Base-by-base conservation (phyloP, 768 basidiomycete species). In the Tulasnella sp. region DNA sequence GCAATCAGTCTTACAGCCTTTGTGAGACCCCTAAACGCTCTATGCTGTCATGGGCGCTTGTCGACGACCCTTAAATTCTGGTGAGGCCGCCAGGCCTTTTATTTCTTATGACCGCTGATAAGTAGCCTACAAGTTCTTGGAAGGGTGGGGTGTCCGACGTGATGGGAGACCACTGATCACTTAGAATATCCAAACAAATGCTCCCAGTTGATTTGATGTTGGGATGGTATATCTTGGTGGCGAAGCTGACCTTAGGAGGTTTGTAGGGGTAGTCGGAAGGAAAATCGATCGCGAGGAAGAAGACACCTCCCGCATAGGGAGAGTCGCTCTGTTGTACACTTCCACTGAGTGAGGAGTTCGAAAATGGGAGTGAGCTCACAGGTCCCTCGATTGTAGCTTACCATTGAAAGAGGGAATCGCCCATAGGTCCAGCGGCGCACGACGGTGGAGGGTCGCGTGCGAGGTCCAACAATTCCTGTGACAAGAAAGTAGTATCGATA, bases 151-250 rank as follows among this genome's bases (percentile, higher is more conserved):
- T n/a, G n/a, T n/a, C n/a, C n/a, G n/a, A n/a, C n/a, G n/a, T n/a
- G n/a, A n/a, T n/a, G n/a, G n/a, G n/a, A 78, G 93, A 95, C 97
- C 97, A 99, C 83, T 99, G 97, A 84, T 99, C 97, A 84, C 96
- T 88, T 82, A 99, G 86, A 82, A 99, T 99, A 84, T 99, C 97
- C 81, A 99, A 86, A 84, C 97, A 99, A 84, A 99, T 99, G 79
- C 94, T 96, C 52, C 97, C 97, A 81, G 99, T 99, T 80, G 97
- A 94, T 83, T 99, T 99, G 95, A 99, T 98, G 88, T 99, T 98
- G 45, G 97, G 97, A 85, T 99, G 97, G 84, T 98, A 99, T 81
- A 98, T 98, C 93, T 97, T 98, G 82, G 97, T 99, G 79, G 94
- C 96, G 85, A 99, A 99, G 86, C 92, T 92, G 85, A 99, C 95